Evolutionary conservation across 2,329 filamentous ascomycete genomes (phyloP).

Genomic region (Exophiala alcalophila): DNA sequence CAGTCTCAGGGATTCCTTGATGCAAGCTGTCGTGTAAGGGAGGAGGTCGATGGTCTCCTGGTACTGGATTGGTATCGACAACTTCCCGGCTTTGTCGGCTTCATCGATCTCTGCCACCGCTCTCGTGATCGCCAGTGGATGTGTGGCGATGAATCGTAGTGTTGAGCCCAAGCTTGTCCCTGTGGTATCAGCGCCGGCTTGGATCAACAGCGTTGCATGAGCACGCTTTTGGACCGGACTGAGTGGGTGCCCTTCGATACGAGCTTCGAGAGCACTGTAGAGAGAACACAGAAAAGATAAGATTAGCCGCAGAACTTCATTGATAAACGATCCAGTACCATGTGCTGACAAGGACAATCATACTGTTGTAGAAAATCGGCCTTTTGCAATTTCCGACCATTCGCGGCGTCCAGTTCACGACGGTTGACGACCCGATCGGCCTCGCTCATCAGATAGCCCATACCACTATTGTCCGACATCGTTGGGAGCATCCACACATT

Average conservation of each 20-base stretch:
- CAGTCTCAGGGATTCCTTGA: slow-evolving; percentile 39
- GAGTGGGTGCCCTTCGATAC: slow-evolving; percentile 8
- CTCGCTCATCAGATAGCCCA: slow-evolving; percentile 4
- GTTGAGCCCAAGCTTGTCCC: slow-evolving; percentile 68
- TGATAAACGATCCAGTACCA: too few species aligned
- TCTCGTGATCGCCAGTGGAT: slow-evolving; percentile 42
- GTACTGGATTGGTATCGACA: slow-evolving; percentile 30
- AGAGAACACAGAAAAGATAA: too few species aligned
- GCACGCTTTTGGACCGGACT: slow-evolving; percentile 6
- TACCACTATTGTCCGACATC: background rate
- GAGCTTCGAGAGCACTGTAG: slow-evolving; percentile 18
- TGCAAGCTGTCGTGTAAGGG: slow-evolving; percentile 33
- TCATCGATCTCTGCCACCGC: slow-evolving; percentile 30
- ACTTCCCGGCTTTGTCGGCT: slow-evolving; percentile 26
- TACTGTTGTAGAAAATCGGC: slow-evolving; percentile 20
- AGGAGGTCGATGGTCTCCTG: slow-evolving; percentile 30
- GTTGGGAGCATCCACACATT: background rate
- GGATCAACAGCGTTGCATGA: slow-evolving; percentile 28
- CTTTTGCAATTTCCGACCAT: background rate
- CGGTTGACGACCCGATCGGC: background rate
- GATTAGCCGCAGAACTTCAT: too few species aligned
- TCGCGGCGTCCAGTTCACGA: background rate
- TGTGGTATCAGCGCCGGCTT: slow-evolving; percentile 74
- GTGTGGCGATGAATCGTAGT: slow-evolving; percentile 70
- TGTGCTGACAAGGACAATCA: too few species aligned